phyloP scores from a whole-genome alignment of 2,329 filamentous ascomycete genomes.

The Ophiosphaerella korrae region DNA sequence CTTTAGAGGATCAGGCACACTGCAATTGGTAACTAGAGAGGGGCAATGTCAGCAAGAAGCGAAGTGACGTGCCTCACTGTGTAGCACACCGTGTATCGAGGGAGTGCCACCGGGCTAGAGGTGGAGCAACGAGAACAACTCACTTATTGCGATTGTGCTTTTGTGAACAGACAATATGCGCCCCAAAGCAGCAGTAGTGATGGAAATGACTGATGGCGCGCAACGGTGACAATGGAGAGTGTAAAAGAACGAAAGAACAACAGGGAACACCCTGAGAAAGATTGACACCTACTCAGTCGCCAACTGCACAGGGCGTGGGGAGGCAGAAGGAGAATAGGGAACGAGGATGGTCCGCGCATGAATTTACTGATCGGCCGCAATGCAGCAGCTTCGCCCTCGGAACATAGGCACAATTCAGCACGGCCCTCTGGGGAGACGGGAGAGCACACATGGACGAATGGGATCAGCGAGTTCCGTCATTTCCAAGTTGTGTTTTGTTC shows the following conservation, averaged over 20 bases:
- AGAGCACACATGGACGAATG: conserved; percentile 33
- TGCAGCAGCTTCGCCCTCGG: conserved; percentile 32
- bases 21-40: too few species aligned
- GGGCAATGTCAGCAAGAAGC: too few species aligned
- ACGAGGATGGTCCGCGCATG: conserved; percentile 35
- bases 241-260: conserved; percentile 14
- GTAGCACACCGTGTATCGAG: too few species aligned
- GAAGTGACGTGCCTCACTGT: too few species aligned
- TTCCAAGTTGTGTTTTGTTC: conserved; percentile 40
- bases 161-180: neutral
- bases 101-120: too few species aligned
- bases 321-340: conserved; percentile 27
- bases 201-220: conserved; percentile 17
- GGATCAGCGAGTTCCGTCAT: conserved; percentile 28
- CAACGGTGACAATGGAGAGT: conserved; percentile 14
- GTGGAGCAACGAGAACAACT: too few species aligned
- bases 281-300: conserved; percentile 29
- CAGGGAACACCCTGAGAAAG: conserved; percentile 14
- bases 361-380: conserved; percentile 40
- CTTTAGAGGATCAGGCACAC: too few species aligned
- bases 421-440: conserved; percentile 37
- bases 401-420: conserved; percentile 35
- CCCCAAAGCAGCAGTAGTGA: conserved; percentile 2
- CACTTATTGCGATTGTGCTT: too few species aligned
- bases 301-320: conserved; percentile 34